phyloP scores from a whole-genome alignment of 805 yeast genomes.

The Wickerhamiella vanderwaltii region DNA sequence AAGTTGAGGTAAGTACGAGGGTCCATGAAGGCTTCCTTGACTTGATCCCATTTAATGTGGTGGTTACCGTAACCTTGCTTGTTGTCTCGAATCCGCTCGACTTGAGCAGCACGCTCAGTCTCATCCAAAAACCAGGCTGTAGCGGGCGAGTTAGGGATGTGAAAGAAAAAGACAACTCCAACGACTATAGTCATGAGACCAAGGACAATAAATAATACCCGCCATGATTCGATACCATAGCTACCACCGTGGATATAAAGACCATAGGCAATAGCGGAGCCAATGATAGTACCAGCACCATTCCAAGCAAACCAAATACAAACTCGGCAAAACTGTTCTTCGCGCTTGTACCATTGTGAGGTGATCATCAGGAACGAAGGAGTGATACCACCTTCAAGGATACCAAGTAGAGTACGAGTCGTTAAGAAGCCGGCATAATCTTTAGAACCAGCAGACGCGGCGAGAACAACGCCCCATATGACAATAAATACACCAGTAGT shows the following conservation, averaged over 20 bases:
- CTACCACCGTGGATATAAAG: slow-evolving; percentile 21
- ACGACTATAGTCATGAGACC: slow-evolving; percentile 42
- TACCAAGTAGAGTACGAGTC: slow-evolving; percentile 37
- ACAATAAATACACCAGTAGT: slow-evolving; percentile 33
- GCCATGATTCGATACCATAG: slow-evolving; percentile 35
- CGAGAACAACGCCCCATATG: slow-evolving; percentile 38
- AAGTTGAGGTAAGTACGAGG: slow-evolving; percentile 36
- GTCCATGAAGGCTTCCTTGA: slow-evolving; percentile 40
- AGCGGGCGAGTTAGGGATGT: slow-evolving; percentile 42
- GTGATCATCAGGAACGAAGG: slow-evolving; percentile 49
- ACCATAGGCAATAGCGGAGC: slow-evolving; percentile 40
- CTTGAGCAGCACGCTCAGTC: slow-evolving; percentile 37
- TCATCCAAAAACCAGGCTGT: slow-evolving; percentile 37
- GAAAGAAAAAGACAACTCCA: slow-evolving; percentile 20
- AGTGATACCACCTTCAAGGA: slow-evolving; percentile 40
- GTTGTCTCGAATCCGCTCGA: slow-evolving; percentile 41
- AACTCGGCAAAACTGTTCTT: slow-evolving; percentile 35
- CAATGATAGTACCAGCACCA: slow-evolving; percentile 36
- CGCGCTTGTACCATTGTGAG: slow-evolving; percentile 42
- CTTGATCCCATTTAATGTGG: slow-evolving; percentile 42
- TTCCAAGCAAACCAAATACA: slow-evolving; percentile 34
- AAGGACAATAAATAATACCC: slow-evolving; percentile 42
- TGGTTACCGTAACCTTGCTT: slow-evolving; percentile 45
- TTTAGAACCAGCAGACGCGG: slow-evolving; percentile 35
- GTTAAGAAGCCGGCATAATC: slow-evolving; percentile 36